phyloP scores from a whole-genome alignment of 1,139 yeast genomes.

The Taphrina flavorubra region DNA sequence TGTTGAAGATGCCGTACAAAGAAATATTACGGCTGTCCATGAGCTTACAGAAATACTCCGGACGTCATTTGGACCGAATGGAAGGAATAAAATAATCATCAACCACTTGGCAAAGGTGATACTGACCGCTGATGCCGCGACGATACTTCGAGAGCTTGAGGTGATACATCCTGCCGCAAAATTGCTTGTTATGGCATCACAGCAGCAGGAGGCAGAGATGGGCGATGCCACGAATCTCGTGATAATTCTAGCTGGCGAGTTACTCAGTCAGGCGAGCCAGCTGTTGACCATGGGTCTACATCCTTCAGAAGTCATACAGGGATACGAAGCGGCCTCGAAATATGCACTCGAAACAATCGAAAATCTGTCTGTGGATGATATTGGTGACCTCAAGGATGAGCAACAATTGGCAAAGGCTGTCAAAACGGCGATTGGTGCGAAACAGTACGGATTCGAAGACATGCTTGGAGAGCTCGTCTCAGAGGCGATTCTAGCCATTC shows the following conservation, averaged over 20 bases:
- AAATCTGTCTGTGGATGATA: constrained; percentile 65
- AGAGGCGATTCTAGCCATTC: constrained; percentile 79
- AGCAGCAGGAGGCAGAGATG: constrained; percentile 91
- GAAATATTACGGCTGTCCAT: constrained; percentile 92
- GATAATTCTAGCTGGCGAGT: constrained; percentile 85
- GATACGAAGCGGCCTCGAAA: constrained; percentile 80
- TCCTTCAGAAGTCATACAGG: constrained; percentile 88
- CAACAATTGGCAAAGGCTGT: constrained; percentile 73
- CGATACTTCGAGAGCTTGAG: constrained; percentile 89
- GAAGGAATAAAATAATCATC: constrained; percentile 77
- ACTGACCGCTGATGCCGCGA: constrained; percentile 95
- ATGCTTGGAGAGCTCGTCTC: constrained; percentile 77
- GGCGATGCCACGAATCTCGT: constrained; percentile 79
- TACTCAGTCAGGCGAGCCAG: constrained; percentile 81
- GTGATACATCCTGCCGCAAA: constrained; percentile 98
- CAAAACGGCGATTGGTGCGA: constrained; percentile 87
- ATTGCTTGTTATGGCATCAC: constrained; percentile 91
- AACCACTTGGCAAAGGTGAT: constrained; percentile 71
- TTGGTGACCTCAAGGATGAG: constrained; percentile 63
- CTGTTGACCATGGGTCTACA: constrained; percentile 82
- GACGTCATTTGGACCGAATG: constrained; percentile 97
- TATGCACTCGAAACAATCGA: constrained; percentile 71
- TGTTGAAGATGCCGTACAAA: constrained; percentile 91
- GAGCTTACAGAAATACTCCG: constrained; percentile 90
- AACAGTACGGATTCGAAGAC: constrained; percentile 89